Evolutionary conservation across 1,139 yeast species (phyloP).

Genomic region (Candida smagusa): DNA sequence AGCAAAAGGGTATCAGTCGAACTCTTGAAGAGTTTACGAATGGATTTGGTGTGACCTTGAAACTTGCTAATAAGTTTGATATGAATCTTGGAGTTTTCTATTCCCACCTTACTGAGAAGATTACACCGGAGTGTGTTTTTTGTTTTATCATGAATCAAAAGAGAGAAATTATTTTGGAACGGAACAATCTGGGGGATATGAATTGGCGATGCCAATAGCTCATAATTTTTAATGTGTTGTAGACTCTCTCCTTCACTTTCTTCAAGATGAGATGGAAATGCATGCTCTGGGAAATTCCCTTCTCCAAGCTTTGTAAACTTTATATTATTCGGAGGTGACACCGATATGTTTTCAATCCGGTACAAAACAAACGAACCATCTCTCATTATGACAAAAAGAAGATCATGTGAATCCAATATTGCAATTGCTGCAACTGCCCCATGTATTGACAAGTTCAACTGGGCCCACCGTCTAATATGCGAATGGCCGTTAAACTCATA

Average conservation of each 20-base stretch:
- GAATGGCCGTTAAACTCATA: slow-evolving; percentile 58
- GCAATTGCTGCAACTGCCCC: slow-evolving; percentile 17
- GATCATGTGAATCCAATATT: not conserved
- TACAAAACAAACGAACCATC: slow-evolving; percentile 45
- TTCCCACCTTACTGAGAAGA: slow-evolving; percentile 15
- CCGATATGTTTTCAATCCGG: slow-evolving; percentile 51
- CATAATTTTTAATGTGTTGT: not conserved
- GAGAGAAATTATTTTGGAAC: slow-evolving; percentile 18
- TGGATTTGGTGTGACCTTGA: slow-evolving; percentile 85
- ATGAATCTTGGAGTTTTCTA: slow-evolving; percentile 2
- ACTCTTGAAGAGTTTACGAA: slow-evolving; percentile 63
- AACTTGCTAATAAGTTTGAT: slow-evolving; percentile 43
- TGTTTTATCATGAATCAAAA: slow-evolving; percentile 38
- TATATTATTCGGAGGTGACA: slow-evolving; percentile 43
- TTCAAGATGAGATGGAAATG: slow-evolving; percentile 15
- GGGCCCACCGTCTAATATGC: slow-evolving; percentile 60
- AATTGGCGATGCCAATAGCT: slow-evolving; percentile 20
- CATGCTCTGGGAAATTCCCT: slow-evolving; percentile 9
- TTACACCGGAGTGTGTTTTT: slow-evolving; percentile 35
- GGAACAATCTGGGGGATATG: slow-evolving; percentile 19
- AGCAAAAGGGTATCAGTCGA: slow-evolving; percentile 31
- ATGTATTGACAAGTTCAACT: slow-evolving; percentile 38
- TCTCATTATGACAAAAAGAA: slow-evolving; percentile 47
- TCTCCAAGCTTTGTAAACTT: slow-evolving; percentile 14
- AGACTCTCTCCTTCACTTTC: not conserved